These are phyloP conservation scores for Lumnitzera racemosa DNA, from an alignment of 345 rosid genomes.

Conservation along the genomic window DNA sequence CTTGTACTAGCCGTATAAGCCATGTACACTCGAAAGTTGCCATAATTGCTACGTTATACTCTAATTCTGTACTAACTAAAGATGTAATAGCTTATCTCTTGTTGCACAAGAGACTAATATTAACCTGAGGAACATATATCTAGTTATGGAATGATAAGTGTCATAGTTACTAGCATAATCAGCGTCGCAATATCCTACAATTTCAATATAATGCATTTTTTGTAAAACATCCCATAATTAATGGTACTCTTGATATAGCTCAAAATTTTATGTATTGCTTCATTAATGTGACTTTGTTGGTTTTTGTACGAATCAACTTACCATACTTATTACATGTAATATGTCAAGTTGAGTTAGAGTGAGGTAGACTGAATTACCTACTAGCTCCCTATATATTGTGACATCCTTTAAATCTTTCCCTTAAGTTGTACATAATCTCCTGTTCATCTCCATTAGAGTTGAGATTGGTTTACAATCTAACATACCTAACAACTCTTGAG, in stretches of 20 bases:
- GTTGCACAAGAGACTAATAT: conserved; percentile 1
- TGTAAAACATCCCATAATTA: not conserved
- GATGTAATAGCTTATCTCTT: not conserved
- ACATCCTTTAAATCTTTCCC: not conserved
- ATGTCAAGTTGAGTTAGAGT: not conserved
- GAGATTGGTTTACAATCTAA: too few species aligned
- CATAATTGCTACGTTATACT: conserved; percentile 1
- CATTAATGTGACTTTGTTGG: not conserved
- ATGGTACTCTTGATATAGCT: not conserved
- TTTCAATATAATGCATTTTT: too few species aligned
- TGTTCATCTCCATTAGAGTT: too few species aligned
- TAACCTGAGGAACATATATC: too few species aligned
- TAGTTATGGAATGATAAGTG: too few species aligned
- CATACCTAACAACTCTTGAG: too few species aligned
- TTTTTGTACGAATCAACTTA: not conserved
- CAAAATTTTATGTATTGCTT: not conserved
- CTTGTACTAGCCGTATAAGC: not conserved
- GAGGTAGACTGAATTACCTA: not conserved
- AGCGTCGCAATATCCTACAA: not conserved
- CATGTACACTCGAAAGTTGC: not conserved
- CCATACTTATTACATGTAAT: not conserved
- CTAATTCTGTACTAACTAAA: not conserved
- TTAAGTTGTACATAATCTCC: too few species aligned
- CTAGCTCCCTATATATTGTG: not conserved
- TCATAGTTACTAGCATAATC: too few species aligned